Conservation (phyloP, 805 yeast species). For the Maudiozyma saulgeensis region DNA sequence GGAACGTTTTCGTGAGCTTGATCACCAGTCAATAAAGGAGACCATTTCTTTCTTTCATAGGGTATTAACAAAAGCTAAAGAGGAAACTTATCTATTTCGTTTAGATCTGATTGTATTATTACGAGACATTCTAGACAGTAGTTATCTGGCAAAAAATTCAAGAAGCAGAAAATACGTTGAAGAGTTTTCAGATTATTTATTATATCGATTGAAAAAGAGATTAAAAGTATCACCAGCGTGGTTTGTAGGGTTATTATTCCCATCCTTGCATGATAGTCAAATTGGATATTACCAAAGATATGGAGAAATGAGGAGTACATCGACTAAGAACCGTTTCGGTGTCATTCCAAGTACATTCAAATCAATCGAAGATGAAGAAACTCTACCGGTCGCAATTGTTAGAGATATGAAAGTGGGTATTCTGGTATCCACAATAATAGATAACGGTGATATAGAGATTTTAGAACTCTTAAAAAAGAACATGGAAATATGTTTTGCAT, state of each 20-base stretch:
- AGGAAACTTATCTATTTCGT: slow-evolving; percentile 49
- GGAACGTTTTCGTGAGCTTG: slow-evolving; percentile 50
- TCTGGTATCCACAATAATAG: slow-evolving; percentile 26
- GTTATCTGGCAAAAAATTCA: slow-evolving; percentile 39
- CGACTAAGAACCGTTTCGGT: slow-evolving; percentile 8
- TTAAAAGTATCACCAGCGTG: slow-evolving; percentile 43
- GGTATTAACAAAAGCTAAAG: slow-evolving; percentile 53
- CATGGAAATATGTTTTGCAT: slow-evolving; percentile 10
- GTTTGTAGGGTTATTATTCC: slow-evolving; percentile 58
- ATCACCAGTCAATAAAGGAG: slow-evolving; percentile 48
- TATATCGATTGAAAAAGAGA: slow-evolving; percentile 45
- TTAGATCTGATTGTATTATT: slow-evolving; percentile 62
- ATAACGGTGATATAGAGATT: slow-evolving; percentile 21
- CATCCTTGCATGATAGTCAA: slow-evolving; percentile 40
- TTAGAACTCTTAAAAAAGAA: slow-evolving; percentile 15
- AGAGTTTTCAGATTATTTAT: slow-evolving; percentile 54
- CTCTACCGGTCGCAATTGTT: slow-evolving; percentile 14
- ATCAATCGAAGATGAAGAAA: slow-evolving; percentile 15
- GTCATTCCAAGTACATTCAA: slow-evolving; percentile 20
- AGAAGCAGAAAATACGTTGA: slow-evolving; percentile 50
- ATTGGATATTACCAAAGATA: slow-evolving; percentile 37
- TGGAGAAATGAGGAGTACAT: slow-evolving; percentile 29
- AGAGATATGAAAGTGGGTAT: slow-evolving; percentile 25
- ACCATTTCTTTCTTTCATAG: slow-evolving; percentile 65
- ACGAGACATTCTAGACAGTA: slow-evolving; percentile 43